Conservation (phyloP, 192 early-diverging fungal genomes). For the Jimgerdemannia flammicorona region DNA sequence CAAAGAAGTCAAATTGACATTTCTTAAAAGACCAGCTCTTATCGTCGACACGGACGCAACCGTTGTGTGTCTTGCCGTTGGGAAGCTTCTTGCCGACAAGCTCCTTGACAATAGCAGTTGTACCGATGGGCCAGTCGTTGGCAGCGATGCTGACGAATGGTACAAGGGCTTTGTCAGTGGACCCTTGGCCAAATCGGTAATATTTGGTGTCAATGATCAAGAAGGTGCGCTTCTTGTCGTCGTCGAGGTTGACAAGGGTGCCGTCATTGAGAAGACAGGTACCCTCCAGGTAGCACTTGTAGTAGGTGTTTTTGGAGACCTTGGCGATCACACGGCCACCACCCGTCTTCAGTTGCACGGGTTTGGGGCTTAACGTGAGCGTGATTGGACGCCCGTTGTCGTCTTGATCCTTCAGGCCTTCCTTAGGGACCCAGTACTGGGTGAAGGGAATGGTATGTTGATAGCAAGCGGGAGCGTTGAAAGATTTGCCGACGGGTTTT, state of each 20-base stretch:
- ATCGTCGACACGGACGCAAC: constrained; percentile 10
- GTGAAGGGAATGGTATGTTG: no score
- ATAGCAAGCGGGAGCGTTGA: no score
- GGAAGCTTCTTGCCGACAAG: constrained; percentile 13
- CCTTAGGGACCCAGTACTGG: constrained; percentile 31
- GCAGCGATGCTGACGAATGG: constrained; percentile 20
- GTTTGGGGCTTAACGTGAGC: constrained; percentile 3
- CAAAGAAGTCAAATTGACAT: constrained; percentile 24
- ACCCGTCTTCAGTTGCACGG: constrained; percentile 6
- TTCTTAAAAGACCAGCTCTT: constrained; percentile 12
- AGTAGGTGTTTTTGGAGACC: constrained; percentile 23
- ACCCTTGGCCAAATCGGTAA: constrained; percentile 3
- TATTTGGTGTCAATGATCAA: constrained; percentile 3
- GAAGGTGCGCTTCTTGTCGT: constrained; percentile 2
- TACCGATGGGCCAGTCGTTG: constrained; percentile 19
- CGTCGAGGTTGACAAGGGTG: constrained; percentile 6
- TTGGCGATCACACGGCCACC: constrained; percentile 24
- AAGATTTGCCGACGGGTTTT: no score
- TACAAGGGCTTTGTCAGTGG: background rate
- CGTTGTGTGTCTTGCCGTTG: constrained; percentile 13
- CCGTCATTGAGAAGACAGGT: constrained; percentile 7
- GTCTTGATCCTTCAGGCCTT: constrained; percentile 24
- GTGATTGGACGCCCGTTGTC: constrained; percentile 20
- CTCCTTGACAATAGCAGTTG: constrained; percentile 10
- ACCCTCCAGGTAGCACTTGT: constrained; percentile 14